Percentiles rank a stretch among this genome's conserved stretches.
Evolutionary conservation across 495 filamentous ascomycete genomes (phyloP).

Genomic region (Penicillium desertorum): DNA sequence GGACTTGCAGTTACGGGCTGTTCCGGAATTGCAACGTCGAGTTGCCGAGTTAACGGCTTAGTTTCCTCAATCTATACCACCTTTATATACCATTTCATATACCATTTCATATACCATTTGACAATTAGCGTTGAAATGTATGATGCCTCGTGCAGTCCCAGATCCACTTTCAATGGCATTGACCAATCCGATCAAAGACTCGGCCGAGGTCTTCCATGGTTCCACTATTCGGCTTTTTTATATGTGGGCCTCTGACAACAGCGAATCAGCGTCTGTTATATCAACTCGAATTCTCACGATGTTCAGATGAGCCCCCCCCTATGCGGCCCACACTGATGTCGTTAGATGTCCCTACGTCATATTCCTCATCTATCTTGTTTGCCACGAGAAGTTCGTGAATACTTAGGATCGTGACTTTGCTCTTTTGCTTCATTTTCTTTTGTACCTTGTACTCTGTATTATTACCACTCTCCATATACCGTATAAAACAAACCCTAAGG

Average conservation of each 20-base stretch:
- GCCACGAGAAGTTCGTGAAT: background rate
- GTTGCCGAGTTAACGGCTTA: slow-evolving; percentile 65
- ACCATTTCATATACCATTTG: too few relatives aligned
- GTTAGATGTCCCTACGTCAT: slow-evolving; percentile 7
- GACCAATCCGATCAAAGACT: background rate
- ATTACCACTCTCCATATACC: background rate
- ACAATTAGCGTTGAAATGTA: background rate
- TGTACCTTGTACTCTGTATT: background rate
- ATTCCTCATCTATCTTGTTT: slow-evolving; percentile 7
- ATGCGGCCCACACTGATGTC: slow-evolving; percentile 12
- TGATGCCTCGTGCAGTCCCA: slow-evolving; percentile 6
- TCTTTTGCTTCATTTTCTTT: background rate
- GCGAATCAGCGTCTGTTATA: background rate
- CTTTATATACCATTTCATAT: background rate
- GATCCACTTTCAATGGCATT: background rate
- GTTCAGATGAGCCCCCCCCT: background rate
- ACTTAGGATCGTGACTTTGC: slow-evolving; percentile 3
- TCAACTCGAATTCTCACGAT: slow-evolving; percentile 6
- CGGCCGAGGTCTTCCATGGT: background rate
- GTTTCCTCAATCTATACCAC: background rate
- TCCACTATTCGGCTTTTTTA: slow-evolving; percentile 4
- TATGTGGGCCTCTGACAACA: background rate
- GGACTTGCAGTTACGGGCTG: slow-evolving; percentile 75
- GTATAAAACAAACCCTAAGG: background rate
- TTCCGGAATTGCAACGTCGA: slow-evolving; percentile 83